Evolutionary conservation across 495 filamentous ascomycete species (phyloP).

Genomic region (Xylaria bambusicola): DNA sequence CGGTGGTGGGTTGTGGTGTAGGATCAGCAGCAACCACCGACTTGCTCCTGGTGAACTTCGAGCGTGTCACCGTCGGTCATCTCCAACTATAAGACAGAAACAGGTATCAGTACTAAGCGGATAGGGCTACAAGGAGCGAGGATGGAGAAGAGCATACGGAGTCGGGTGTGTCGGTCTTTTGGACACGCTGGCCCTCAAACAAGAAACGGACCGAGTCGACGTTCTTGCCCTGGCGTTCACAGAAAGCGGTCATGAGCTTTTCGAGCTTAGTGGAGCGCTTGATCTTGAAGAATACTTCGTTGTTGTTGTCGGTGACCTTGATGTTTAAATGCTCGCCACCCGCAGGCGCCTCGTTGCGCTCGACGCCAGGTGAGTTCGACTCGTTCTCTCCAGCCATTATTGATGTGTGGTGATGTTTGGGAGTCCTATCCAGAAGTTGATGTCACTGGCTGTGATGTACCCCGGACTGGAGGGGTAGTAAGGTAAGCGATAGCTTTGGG

Average conservation of each 20-base stretch:
- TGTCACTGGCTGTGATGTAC: too few species aligned
- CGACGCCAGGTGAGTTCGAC: conserved; percentile 60
- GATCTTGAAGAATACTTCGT: conserved; percentile 99
- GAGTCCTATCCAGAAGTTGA: too few species aligned
- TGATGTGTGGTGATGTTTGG: conserved; percentile 20
- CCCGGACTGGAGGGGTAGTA: too few species aligned
- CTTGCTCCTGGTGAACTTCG: conserved; percentile 98
- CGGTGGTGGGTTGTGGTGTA: neutral
- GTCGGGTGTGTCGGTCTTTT: conserved; percentile 86
- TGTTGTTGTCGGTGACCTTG: conserved; percentile 99
- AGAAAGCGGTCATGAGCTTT: conserved; percentile 99
- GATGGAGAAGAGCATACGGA: conserved; percentile 62
- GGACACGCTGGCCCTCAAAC: conserved; percentile 91
- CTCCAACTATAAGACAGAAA: conserved; percentile 65
- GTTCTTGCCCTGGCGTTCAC: conserved; percentile 91
- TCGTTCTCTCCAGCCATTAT: conserved; percentile 56
- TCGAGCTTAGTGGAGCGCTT: conserved; percentile 94
- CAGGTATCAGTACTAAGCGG: neutral
- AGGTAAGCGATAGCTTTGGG: too few species aligned
- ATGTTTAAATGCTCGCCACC: conserved; percentile 91
- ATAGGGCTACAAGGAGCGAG: neutral
- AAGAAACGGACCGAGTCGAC: conserved; percentile 85
- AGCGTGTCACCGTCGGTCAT: conserved; percentile 97
- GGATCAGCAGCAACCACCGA: conserved; percentile 63
- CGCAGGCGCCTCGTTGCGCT: conserved; percentile 37